These are phyloP conservation scores for Vitis hybrid DNA, from an alignment of 177 flowering plant genomes.

Conservation along the genomic window DNA sequence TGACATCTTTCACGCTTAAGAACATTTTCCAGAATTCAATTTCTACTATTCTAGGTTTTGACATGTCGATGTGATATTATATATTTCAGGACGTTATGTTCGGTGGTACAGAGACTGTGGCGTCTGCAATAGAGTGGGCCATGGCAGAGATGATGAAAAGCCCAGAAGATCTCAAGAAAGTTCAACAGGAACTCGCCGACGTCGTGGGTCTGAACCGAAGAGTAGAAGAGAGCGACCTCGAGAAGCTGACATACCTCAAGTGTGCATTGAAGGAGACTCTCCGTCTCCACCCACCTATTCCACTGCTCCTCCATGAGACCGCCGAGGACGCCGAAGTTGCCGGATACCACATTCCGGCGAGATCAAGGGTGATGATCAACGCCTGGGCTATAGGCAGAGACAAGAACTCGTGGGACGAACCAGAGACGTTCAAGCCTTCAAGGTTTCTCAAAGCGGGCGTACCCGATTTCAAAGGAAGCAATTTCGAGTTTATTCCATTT, in stretches of 20 bases:
- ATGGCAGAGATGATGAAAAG: conserved; percentile 40
- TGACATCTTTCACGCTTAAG: neutral
- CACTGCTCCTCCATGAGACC: conserved; percentile 39
- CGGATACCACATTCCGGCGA: conserved; percentile 29
- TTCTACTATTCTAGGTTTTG: neutral
- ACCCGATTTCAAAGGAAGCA: conserved; percentile 38
- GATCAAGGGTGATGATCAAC: conserved; percentile 36
- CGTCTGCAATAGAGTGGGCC: conserved; percentile 55
- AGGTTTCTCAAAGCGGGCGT: conserved; percentile 26
- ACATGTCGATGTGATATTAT: neutral
- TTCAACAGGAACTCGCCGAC: conserved; percentile 34
- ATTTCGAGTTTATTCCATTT: conserved; percentile 44
- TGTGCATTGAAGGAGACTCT: conserved; percentile 31
- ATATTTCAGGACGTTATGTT: conserved; percentile 42
- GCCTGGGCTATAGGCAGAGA: conserved; percentile 39
- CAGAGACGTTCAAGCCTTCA: conserved; percentile 24
- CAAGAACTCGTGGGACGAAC: conserved; percentile 29
- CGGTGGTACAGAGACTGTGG: conserved; percentile 50
- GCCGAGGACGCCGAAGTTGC: conserved; percentile 30
- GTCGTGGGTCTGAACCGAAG: conserved; percentile 31
- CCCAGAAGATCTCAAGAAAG: conserved; percentile 34
- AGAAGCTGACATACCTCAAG: conserved; percentile 27
- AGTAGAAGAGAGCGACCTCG: conserved; percentile 30
- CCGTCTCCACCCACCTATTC: conserved; percentile 37
- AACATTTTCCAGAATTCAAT: too few species aligned